These are phyloP conservation scores for Starmerella sirachaensis DNA, from an alignment of 805 yeast species.

Conservation along the genomic window DNA sequence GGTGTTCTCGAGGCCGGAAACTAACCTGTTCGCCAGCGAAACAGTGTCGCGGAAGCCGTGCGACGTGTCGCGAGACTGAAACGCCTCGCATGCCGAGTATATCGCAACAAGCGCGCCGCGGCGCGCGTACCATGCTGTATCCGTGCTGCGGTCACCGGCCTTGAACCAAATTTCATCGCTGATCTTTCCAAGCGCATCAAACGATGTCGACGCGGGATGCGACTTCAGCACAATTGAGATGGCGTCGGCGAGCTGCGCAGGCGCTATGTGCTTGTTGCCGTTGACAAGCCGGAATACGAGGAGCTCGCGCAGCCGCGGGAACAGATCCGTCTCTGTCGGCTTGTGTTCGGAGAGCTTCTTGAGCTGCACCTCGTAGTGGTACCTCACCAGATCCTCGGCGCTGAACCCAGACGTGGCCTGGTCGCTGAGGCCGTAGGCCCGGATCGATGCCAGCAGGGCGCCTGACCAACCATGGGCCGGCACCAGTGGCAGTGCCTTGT, in stretches of 20 bases:
- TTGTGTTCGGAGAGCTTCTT: conserved; percentile 24
- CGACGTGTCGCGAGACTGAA: conserved; percentile 66
- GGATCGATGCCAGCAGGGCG: conserved; percentile 40
- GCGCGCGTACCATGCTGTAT: conserved; percentile 88
- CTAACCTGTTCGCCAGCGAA: conserved; percentile 49
- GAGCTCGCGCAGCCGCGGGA: conserved; percentile 31
- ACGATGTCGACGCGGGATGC: conserved; percentile 41
- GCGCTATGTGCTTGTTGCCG: conserved; percentile 31
- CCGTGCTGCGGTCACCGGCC: conserved; percentile 66
- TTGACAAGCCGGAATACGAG: conserved; percentile 34
- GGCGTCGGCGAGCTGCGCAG: conserved; percentile 29
- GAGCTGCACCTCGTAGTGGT: conserved; percentile 38
- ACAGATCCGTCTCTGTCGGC: not conserved
- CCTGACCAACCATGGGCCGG: conserved; percentile 43
- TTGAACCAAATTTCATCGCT: conserved; percentile 74
- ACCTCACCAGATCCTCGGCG: conserved; percentile 42
- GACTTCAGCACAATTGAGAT: conserved; percentile 57
- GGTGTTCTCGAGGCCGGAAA: conserved; percentile 40
- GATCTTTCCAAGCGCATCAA: conserved; percentile 58
- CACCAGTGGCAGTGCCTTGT: conserved; percentile 32
- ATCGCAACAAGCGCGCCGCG: conserved; percentile 57
- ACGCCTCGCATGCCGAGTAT: conserved; percentile 61
- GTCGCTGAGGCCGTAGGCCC: conserved; percentile 41
- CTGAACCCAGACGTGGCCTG: conserved; percentile 35
- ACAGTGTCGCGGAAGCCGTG: conserved; percentile 43